Base-by-base conservation (phyloP, 768 basidiomycete genomes). In the Lactifluus rugatus region DNA sequence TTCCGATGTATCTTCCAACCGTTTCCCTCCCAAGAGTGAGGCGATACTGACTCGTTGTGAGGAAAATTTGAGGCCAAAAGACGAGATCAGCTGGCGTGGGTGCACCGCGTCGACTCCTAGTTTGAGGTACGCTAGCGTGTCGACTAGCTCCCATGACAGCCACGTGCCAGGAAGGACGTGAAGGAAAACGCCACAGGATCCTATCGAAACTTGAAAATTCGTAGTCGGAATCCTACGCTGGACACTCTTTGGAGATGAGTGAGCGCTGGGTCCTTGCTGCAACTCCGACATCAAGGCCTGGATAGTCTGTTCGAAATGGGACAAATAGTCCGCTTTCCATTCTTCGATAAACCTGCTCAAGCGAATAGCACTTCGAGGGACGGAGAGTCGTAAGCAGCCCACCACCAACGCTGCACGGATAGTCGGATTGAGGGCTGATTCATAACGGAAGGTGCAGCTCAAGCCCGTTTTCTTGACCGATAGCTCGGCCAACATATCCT, bases 81-180 rank as follows among this genome's bases (percentile, higher is more conserved):
- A 69, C 54, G 75, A 72, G 9, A 66, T 67, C 47, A 67, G 60
- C 44, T 70, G 73, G 9, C 72, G 70, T 32, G 66, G 61, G 17
- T 67, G 66, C 16, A 68, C 68, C 0, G 74, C 69, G 25, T 49
- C 25, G 75, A 77, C 44, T 13, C 57, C 57, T 44, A 59, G 16
- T 26, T 77, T 74, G 28, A 78, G 41, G 64, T 82, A 82, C 2
- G 69, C 70, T 8, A 81, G 69, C 0, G 74, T 76, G 51, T 82
- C 72, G 55, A 78, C 73, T 21, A 82, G 70, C 56, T 83, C 79
- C 87, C 84, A 90, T 8, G 86, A 83, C 32, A 92, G 70, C 89
- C 89, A 93, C 1, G 89, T 92, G 19, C 88, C 89, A 60, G 84
- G 87, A 85, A 92, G 89, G 41, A 92, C 83, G 65, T 91, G 89